These are phyloP conservation scores for Colletotrichum spinosum DNA, from an alignment of 2,329 filamentous ascomycete species.

Conservation along the genomic window DNA sequence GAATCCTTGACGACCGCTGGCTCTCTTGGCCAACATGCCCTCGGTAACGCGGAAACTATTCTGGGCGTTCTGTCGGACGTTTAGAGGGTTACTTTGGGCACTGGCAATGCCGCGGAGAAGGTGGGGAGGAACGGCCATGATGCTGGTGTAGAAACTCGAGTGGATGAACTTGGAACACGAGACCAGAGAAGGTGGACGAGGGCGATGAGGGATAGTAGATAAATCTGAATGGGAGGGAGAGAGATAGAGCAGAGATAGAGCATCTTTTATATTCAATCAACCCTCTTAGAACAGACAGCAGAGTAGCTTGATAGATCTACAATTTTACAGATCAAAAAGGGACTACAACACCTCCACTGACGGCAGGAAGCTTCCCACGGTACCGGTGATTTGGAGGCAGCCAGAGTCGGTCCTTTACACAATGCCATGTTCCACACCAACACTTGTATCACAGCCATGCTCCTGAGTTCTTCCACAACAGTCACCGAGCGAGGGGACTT, in stretches of 20 bases:
- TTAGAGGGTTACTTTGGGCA: slow-evolving; percentile 50
- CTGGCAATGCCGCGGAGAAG: slow-evolving; percentile 57
- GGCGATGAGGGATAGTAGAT: neutral
- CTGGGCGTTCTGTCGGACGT: slow-evolving; percentile 50
- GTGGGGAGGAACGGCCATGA: slow-evolving; percentile 57
- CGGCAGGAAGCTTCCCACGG: too few species aligned
- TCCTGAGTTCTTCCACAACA: too few species aligned
- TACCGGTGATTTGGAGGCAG: too few species aligned
- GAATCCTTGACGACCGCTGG: slow-evolving; percentile 13
- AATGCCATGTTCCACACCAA: too few species aligned
- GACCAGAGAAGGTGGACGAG: neutral
- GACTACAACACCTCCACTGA: too few species aligned
- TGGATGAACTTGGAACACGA: neutral
- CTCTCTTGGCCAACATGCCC: neutral
- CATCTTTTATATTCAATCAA: too few species aligned
- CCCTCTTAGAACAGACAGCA: too few species aligned
- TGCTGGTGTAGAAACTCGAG: slow-evolving; percentile 43
- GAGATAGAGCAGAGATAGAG: neutral
- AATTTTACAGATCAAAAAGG: too few species aligned
- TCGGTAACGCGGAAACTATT: slow-evolving; percentile 50
- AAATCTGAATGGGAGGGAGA: neutral
- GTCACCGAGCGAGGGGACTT: too few species aligned
- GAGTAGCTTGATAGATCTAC: too few species aligned
- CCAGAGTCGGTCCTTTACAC: too few species aligned
- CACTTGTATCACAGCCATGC: too few species aligned